Percentiles rank a stretch among this genome's conserved stretches.
Evolutionary conservation across 164 flowering plant species (phyloP).

Genomic region (Annona cherimola): DNA sequence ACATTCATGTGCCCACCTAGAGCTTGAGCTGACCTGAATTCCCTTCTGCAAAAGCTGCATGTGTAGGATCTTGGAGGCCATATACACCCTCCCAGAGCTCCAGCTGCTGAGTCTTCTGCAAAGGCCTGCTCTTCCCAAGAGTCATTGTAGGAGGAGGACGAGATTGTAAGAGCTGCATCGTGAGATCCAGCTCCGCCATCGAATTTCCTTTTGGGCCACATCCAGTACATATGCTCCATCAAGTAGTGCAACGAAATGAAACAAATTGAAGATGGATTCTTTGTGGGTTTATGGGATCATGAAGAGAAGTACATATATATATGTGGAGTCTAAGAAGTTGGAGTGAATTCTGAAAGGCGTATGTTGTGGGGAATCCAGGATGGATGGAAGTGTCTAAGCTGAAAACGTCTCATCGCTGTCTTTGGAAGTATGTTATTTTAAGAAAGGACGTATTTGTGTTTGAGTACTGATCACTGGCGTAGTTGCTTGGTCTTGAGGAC

Average conservation of each 20-base stretch:
- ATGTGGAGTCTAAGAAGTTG: constrained; percentile 4
- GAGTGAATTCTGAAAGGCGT: constrained; percentile 16
- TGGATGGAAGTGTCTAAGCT: constrained; percentile 7
- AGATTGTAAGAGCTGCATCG: constrained; percentile 12
- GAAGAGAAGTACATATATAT: constrained; percentile 5
- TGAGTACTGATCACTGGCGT: background rate
- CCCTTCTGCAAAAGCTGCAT: constrained; percentile 81
- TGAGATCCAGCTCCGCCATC: constrained; percentile 27
- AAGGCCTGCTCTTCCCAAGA: constrained; percentile 97
- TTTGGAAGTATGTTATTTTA: background rate
- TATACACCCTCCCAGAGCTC: constrained; percentile 63
- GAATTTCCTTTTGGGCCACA: constrained; percentile 47
- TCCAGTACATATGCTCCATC: constrained; percentile 59
- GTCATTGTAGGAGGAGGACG: constrained; percentile 23
- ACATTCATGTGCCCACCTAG: constrained; percentile 97
- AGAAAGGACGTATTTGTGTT: background rate
- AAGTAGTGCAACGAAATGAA: background rate
- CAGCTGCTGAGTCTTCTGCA: constrained; percentile 82
- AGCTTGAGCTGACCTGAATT: constrained; percentile 92
- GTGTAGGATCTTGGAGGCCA: constrained; percentile 96
- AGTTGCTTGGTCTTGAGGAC: background rate
- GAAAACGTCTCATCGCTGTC: constrained; percentile 12
- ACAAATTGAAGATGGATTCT: background rate
- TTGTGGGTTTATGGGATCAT: background rate
- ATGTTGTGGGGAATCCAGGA: constrained; percentile 16